These are phyloP conservation scores for Avena eriantha DNA, from an alignment of 176 grass and related monocot genomes.

Conservation along the genomic window DNA sequence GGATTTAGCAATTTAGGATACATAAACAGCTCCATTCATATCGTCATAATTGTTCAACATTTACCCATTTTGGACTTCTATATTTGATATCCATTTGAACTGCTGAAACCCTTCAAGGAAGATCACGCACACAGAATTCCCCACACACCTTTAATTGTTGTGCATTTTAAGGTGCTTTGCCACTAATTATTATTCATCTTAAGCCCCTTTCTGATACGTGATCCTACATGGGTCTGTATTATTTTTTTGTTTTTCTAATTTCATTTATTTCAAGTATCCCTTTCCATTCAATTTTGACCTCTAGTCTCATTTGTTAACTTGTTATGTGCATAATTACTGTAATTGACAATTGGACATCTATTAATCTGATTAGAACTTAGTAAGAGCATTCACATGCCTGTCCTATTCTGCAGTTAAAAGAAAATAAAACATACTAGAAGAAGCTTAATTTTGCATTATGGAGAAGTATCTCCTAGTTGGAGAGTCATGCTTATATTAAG, in stretches of 20 bases:
- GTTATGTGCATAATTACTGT: neutral
- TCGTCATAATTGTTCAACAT: neutral
- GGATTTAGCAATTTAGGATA: neutral
- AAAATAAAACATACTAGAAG: neutral
- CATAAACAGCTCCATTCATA: neutral
- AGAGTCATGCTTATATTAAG: neutral
- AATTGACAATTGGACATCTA: neutral
- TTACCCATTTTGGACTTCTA: neutral
- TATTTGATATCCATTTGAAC: neutral
- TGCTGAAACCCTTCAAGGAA: neutral
- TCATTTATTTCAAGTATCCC: neutral
- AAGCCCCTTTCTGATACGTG: neutral
- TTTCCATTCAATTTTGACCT: neutral
- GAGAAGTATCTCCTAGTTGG: constrained; percentile 7
- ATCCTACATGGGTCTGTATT: neutral
- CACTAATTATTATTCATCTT: neutral
- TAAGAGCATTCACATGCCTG: neutral
- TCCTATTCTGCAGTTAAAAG: neutral
- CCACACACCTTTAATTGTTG: neutral
- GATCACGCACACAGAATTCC: neutral
- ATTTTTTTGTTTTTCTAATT: neutral
- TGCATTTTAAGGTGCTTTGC: constrained; percentile 11
- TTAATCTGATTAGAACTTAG: neutral
- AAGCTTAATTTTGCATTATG: neutral
- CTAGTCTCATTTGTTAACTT: neutral